Conservation (phyloP, 164 flowering plant genomes). For the Chimonanthus salicifolius region DNA sequence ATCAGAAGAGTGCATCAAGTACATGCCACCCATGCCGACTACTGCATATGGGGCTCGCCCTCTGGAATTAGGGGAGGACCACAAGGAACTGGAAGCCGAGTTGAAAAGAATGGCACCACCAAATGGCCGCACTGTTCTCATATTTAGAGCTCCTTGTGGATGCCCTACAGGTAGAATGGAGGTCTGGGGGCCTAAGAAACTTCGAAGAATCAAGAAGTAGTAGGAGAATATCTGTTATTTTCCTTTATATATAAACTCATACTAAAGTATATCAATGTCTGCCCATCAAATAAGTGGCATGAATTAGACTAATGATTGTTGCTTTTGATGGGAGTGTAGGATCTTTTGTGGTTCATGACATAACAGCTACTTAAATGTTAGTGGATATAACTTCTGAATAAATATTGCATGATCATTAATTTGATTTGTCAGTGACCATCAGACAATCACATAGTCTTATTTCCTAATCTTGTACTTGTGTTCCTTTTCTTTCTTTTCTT, state of each 20-base stretch:
- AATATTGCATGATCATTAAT: not conserved
- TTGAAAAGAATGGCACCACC: slow-evolving; percentile 54
- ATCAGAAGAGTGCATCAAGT: slow-evolving; percentile 66
- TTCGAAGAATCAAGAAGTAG: slow-evolving; percentile 30
- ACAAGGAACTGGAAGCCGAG: slow-evolving; percentile 48
- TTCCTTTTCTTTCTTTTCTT: not conserved
- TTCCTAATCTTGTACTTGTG: not conserved
- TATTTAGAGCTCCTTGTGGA: slow-evolving; percentile 52
- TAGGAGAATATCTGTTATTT: not conserved
- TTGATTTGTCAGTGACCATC: not conserved
- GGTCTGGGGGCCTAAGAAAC: slow-evolving; percentile 52
- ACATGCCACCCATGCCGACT: slow-evolving; percentile 30
- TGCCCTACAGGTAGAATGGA: slow-evolving; percentile 53
- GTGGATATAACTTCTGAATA: not conserved
- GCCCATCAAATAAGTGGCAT: not conserved
- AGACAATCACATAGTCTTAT: too few relatives aligned
- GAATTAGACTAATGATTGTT: not conserved
- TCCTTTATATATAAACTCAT: not conserved
- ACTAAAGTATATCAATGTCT: not conserved
- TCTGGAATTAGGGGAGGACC: slow-evolving; percentile 42
- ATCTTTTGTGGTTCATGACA: not conserved
- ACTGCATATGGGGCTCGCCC: slow-evolving; percentile 24
- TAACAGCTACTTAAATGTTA: not conserved
- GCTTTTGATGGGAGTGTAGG: not conserved
- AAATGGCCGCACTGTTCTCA: slow-evolving; percentile 54